These are phyloP conservation scores for Backusella tarrabulga DNA, from an alignment of 192 early-diverging fungal genomes.

Conservation along the genomic window DNA sequence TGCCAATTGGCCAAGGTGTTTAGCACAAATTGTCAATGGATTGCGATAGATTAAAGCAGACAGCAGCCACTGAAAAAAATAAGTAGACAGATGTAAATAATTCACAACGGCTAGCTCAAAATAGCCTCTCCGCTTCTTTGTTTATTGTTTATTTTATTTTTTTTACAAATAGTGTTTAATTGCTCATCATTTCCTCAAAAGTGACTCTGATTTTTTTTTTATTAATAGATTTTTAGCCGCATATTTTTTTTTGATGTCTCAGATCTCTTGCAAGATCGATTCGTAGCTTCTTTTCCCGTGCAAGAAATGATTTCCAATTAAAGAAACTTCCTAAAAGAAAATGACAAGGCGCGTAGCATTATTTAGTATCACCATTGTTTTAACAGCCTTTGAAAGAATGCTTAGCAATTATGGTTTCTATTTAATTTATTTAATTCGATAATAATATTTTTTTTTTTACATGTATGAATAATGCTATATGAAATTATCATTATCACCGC, in stretches of 20 bases:
- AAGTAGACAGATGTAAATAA: not conserved
- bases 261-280: not conserved
- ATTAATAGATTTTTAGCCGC: not conserved
- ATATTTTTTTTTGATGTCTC: not conserved
- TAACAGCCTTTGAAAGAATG: not conserved
- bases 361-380: not conserved
- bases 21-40: not conserved
- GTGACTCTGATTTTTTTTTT: not conserved
- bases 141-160: not conserved
- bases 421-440: not conserved
- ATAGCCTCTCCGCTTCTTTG: not conserved
- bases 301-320: not conserved
- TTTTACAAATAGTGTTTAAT: not conserved
- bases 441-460: not conserved
- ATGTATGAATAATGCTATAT: not conserved
- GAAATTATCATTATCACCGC: not conserved
- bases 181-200: not conserved
- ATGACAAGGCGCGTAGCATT: not conserved
- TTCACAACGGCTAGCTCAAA: not conserved
- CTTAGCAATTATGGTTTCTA: not conserved
- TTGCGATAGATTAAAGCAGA: not conserved
- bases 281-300: not conserved
- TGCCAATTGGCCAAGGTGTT: not conserved
- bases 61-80: not conserved
- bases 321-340: constrained; percentile 2